Evolutionary conservation across 768 basidiomycete genomes (phyloP), one percentile per base, ranked within the genome.

Genomic region (Pleurotus salmoneostramineus): DNA sequence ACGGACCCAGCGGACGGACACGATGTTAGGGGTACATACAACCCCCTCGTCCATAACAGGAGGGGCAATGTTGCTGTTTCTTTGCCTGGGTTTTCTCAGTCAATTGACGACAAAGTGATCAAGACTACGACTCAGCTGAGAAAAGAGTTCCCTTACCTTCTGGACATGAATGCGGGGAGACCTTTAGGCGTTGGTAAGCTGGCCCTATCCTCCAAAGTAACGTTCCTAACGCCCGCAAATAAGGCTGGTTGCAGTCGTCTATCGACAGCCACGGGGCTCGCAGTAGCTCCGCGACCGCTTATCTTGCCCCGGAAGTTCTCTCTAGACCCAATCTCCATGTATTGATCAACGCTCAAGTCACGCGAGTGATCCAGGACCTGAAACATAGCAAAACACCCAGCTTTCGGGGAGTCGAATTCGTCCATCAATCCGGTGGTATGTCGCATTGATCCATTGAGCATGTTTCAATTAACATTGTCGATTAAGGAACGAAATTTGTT

Each of bases 21-120:
- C 57, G 66, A 77, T 58, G 74, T 66, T 36, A 64, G 65, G 3
- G 71, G 72, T 5, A 66, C 78, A 59, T 74, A 68, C 54, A 62
- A 74, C 56, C 75, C 78, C 0, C 27, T 62, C 0, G 59, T 75
- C 7, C 77, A 79, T 60, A 69, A 74, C 8, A 66, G 64, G 14
- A 56, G 63, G 8, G 77, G 78, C 10, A 64, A 66, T 6, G 65
- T 65, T 36, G 59, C 58, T 0, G 71, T 73, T 48, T 72, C 69
- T 52, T 62, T 77, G 5, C 64, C 69, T 14, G 71, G 74, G 10
- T 70, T 61, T 56, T 64, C 72, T 8, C 51, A 58, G n/a, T 58
- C 60, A 14, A 68, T 75, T 32, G 74, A 77, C 58, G 36, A 45
- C 5, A 60, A 65, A 7, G 67, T 72, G 17, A 64, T 77, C 11